These are phyloP conservation scores for Beta macrorhiza DNA, from an alignment of 179 eudicot species.

Conservation along the genomic window DNA sequence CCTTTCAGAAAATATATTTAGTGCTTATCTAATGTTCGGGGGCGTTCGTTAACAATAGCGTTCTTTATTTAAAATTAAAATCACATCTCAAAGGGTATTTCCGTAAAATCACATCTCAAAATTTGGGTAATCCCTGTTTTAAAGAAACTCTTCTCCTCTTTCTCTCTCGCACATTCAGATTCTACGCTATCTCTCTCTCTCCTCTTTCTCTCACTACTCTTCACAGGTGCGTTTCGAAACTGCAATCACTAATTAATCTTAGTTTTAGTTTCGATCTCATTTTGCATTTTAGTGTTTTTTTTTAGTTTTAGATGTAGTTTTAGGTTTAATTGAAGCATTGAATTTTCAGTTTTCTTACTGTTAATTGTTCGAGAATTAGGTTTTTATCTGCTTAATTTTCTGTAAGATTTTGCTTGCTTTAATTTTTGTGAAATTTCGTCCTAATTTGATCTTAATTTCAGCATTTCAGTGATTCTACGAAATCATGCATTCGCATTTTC, in stretches of 20 bases:
- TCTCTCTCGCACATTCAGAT: constrained; percentile 5
- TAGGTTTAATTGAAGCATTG: neutral
- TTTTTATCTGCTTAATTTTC: neutral
- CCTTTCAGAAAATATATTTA: too few relatives aligned
- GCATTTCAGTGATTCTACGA: neutral
- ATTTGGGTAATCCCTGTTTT: constrained; percentile 9
- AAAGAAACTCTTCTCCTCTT: neutral
- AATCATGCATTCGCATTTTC: constrained; percentile 14
- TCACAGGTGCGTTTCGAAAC: constrained; percentile 26
- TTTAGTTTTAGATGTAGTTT: neutral
- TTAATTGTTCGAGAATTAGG: neutral
- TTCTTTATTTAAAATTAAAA: too few relatives aligned
- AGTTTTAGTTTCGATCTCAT: neutral
- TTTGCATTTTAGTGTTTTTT: too few relatives aligned
- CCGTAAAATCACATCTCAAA: neutral
- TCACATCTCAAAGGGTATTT: constrained; percentile 14
- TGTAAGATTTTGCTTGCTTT: neutral
- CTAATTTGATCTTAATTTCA: neutral
- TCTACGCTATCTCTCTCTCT: constrained; percentile 30
- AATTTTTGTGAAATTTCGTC: neutral
- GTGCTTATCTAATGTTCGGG: too few relatives aligned
- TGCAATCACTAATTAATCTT: neutral
- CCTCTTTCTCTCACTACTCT: constrained; percentile 15
- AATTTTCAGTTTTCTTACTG: neutral
- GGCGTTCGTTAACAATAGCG: too few relatives aligned